These are phyloP conservation scores for Trichoderma hamatum DNA, from an alignment of 2,329 filamentous ascomycete genomes.

Conservation along the genomic window DNA sequence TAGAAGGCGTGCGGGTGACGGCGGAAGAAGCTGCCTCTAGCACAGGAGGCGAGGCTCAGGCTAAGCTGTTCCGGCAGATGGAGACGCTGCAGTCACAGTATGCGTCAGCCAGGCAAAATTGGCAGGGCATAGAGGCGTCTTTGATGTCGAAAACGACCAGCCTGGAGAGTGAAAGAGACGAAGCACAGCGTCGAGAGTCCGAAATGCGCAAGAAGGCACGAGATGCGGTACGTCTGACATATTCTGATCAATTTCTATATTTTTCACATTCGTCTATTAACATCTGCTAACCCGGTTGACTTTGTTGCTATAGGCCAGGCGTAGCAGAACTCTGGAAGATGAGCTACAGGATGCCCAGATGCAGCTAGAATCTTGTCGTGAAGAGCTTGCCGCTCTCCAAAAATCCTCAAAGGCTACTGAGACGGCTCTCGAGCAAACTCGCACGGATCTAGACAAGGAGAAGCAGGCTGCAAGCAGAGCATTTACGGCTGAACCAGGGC, in stretches of 20 bases:
- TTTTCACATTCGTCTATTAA: neutral
- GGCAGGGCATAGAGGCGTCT: conserved; percentile 93
- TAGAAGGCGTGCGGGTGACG: conserved; percentile 81
- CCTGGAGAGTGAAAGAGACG: conserved; percentile 89
- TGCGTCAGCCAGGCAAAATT: conserved; percentile 90
- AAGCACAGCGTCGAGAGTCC: conserved; percentile 77
- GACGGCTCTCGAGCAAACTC: conserved; percentile 61
- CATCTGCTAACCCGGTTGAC: neutral
- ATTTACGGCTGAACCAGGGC: conserved; percentile 46
- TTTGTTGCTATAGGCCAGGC: conserved; percentile 55
- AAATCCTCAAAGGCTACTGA: conserved; percentile 68
- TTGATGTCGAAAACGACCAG: conserved; percentile 74
- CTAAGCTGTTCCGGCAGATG: conserved; percentile 88
- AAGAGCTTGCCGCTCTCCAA: conserved; percentile 64
- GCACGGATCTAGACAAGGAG: conserved; percentile 55
- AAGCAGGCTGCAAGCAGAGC: conserved; percentile 40
- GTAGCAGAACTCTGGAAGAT: conserved; percentile 72
- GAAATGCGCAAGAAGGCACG: conserved; percentile 88
- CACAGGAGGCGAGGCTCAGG: conserved; percentile 78
- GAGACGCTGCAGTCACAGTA: conserved; percentile 97
- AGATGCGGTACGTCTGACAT: conserved; percentile 66
- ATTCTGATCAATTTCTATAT: neutral
- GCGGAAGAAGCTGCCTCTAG: conserved; percentile 90
- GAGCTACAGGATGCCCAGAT: conserved; percentile 74
- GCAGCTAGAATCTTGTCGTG: conserved; percentile 63